Conservation (phyloP, 495 filamentous ascomycete species). For the Letharia columbiana region DNA sequence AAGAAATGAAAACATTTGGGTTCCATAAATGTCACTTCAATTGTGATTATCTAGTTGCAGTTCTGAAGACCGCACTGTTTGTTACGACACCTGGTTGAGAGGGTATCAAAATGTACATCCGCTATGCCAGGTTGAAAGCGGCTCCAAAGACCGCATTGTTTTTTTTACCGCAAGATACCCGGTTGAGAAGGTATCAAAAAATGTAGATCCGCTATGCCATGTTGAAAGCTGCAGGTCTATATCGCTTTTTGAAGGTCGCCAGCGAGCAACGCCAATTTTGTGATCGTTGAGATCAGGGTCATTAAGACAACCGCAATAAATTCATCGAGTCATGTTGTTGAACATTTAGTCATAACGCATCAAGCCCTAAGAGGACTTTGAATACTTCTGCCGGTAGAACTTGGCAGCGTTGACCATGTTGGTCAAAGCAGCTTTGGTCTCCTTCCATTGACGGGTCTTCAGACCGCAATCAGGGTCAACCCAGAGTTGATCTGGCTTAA, state of each 20-base stretch:
- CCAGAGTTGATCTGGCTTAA: slow-evolving; percentile 94
- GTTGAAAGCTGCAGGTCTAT: slow-evolving; percentile 20
- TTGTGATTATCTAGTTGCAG: neutral
- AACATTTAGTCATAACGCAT: slow-evolving; percentile 38
- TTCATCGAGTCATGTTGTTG: slow-evolving; percentile 34
- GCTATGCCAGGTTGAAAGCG: slow-evolving; percentile 19
- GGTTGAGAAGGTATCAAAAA: slow-evolving; percentile 19
- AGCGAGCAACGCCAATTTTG: slow-evolving; percentile 44
- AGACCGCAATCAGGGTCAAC: slow-evolving; percentile 98
- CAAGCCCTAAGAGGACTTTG: slow-evolving; percentile 40
- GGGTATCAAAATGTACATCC: slow-evolving; percentile 17
- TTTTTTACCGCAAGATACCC: slow-evolving; percentile 2
- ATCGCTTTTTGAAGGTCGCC: slow-evolving; percentile 14
- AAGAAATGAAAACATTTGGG: neutral
- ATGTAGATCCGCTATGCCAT: slow-evolving; percentile 15
- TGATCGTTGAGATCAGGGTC: slow-evolving; percentile 44
- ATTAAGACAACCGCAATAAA: slow-evolving; percentile 15
- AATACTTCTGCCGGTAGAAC: slow-evolving; percentile 84
- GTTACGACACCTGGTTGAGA: slow-evolving; percentile 15
- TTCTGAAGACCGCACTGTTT: neutral
- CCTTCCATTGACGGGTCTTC: slow-evolving; percentile 93
- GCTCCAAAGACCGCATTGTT: neutral
- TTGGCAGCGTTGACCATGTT: slow-evolving; percentile 97
- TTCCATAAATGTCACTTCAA: neutral
- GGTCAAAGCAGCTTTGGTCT: slow-evolving; percentile 85